phyloP scores from a whole-genome alignment of 192 early-diverging fungal species.

The Phycomyces nitens region DNA sequence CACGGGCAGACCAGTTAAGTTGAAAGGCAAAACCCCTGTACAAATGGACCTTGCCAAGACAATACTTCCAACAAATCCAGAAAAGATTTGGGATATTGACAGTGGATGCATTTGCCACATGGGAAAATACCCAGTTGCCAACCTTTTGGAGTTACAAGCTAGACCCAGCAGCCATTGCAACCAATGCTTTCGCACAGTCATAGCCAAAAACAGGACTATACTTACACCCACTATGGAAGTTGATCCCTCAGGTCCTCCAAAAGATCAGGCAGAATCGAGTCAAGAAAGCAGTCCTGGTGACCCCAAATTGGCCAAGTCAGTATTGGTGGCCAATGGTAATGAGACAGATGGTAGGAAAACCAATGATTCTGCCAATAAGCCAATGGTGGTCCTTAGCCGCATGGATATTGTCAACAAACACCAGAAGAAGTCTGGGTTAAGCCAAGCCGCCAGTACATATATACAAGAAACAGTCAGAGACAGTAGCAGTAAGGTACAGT shows the following conservation, averaged over 20 bases:
- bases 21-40: not conserved
- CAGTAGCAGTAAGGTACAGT: not conserved
- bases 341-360: not conserved
- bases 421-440: too few relatives aligned
- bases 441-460: not conserved
- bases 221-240: conserved; percentile 20
- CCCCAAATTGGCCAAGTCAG: conserved; percentile 16
- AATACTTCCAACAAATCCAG: not conserved
- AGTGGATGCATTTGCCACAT: conserved; percentile 16
- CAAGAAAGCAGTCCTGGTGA: conserved; percentile 11
- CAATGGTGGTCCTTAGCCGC: not conserved
- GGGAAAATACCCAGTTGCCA: not conserved
- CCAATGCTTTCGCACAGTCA: conserved; percentile 18
- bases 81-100: not conserved
- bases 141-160: conserved; percentile 12
- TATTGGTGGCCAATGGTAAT: conserved; percentile 16
- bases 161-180: conserved; percentile 6
- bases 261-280: conserved; percentile 3
- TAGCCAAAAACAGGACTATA: conserved; percentile 19
- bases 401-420: conserved; percentile 7
- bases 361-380: not conserved
- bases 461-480: too few relatives aligned
- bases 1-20: conserved; percentile 5
- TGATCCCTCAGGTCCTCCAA: conserved; percentile 16
- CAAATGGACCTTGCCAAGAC: not conserved